Conservation (phyloP, 2,329 filamentous ascomycete genomes). For the Monilinia aucupariae region DNA sequence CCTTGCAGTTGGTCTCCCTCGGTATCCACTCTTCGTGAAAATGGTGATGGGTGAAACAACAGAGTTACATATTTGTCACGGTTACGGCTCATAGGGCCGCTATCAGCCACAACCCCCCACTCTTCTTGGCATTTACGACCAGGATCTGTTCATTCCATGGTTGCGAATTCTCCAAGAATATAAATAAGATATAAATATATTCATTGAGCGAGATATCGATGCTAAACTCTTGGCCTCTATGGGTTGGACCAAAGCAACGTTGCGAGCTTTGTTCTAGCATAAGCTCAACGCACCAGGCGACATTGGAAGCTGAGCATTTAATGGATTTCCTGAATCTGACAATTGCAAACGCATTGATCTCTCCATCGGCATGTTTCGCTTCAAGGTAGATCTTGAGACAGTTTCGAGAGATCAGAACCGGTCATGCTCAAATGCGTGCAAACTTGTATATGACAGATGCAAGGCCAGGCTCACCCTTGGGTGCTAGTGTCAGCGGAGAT, state of each 20-base stretch:
- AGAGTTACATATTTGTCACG: neutral
- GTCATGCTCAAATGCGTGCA: neutral
- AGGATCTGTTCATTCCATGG: neutral
- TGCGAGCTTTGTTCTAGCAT: neutral
- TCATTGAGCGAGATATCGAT: slow-evolving; percentile 2
- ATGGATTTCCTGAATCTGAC: neutral
- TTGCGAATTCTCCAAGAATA: neutral
- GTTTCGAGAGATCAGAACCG: slow-evolving; percentile 5
- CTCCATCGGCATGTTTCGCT: neutral
- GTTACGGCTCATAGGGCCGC: neutral
- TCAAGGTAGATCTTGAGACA: slow-evolving; percentile 6
- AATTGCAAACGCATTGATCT: neutral
- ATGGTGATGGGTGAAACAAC: slow-evolving; percentile 1
- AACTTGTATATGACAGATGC: neutral
- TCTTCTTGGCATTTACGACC: slow-evolving; percentile 6
- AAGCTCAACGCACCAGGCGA: neutral
- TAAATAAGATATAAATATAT: neutral
- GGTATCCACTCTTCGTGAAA: neutral
- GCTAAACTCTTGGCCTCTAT: neutral
- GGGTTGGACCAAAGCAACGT: slow-evolving; percentile 1
- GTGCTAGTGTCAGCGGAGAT: too few relatives aligned
- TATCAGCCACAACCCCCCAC: neutral
- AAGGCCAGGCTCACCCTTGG: neutral
- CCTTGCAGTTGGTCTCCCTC: neutral
- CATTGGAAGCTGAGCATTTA: neutral